These are phyloP conservation scores for Metschnikowia peoriensis DNA, from an alignment of 805 yeast genomes.

Conservation along the genomic window DNA sequence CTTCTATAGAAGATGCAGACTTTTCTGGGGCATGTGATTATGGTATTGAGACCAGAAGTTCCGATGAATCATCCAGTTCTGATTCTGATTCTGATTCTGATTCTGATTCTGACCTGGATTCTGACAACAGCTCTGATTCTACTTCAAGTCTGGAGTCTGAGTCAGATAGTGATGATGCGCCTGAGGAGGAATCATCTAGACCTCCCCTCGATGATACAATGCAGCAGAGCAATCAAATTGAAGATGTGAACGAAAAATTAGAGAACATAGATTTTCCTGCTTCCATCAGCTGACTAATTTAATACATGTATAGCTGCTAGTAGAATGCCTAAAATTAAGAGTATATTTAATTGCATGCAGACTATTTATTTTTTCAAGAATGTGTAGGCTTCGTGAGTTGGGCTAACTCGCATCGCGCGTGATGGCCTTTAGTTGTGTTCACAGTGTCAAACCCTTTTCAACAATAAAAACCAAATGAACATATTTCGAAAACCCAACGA, in stretches of 20 bases:
- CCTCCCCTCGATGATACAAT: not conserved
- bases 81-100: constrained; percentile 1
- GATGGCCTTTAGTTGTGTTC: not conserved
- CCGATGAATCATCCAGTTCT: not conserved
- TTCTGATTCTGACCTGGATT: constrained; percentile 7
- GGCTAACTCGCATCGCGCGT: constrained; percentile 2
- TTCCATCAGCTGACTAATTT: too few species aligned
- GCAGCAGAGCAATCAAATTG: not conserved
- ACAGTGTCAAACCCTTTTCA: not conserved
- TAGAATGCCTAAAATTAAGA: too few species aligned
- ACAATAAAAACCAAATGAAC: constrained; percentile 20
- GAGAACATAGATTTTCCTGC: not conserved
- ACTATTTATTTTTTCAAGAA: too few species aligned
- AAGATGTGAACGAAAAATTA: not conserved
- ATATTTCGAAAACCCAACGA: constrained; percentile 38
- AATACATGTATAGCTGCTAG: too few species aligned
- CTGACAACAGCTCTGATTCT: constrained; percentile 11
- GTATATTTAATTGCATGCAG: not conserved
- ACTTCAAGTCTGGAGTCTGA: constrained; percentile 13
- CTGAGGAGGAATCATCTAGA: constrained; percentile 36
- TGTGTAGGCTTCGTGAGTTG: not conserved
- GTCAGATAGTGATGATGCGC: constrained; percentile 26
- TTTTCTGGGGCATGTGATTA: constrained; percentile 2
- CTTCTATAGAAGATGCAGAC: not conserved
- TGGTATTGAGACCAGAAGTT: constrained; percentile 21